Evolutionary conservation across 2,329 filamentous ascomycete species (phyloP).

Genomic region (Sporothrix inflata): DNA sequence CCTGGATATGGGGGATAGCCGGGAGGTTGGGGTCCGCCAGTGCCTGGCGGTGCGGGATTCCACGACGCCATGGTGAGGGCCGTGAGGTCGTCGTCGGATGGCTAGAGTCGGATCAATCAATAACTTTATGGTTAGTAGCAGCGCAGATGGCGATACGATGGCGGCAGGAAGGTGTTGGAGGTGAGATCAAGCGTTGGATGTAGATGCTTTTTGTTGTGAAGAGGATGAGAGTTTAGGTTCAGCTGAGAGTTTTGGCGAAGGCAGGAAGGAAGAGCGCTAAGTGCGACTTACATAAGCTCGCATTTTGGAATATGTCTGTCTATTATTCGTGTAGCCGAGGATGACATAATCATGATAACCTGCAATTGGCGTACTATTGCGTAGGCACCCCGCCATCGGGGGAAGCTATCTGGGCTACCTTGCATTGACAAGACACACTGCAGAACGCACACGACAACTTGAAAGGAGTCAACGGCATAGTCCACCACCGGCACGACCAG

Average conservation of each 20-base stretch:
- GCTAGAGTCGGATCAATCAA: neutral
- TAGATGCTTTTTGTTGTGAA: neutral
- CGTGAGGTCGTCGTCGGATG: neutral
- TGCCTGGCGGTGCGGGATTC: conserved; percentile 24
- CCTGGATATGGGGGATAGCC: conserved; percentile 31
- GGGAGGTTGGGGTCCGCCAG: conserved; percentile 38
- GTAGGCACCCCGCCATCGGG: conserved; percentile 21
- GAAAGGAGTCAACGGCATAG: neutral
- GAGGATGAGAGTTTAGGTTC: neutral
- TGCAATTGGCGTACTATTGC: conserved; percentile 1
- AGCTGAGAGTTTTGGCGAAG: neutral
- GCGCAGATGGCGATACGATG: neutral
- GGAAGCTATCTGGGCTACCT: conserved; percentile 14
- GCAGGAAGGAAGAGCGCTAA: neutral
- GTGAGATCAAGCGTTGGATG: neutral
- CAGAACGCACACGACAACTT: neutral
- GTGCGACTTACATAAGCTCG: neutral
- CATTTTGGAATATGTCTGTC: neutral
- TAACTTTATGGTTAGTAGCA: conserved; percentile 37
- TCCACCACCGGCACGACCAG: neutral
- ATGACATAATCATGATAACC: conserved; percentile 22
- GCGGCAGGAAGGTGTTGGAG: neutral
- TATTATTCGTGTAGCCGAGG: neutral
- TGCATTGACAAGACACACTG: neutral
- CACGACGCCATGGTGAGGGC: conserved; percentile 33